Base-by-base conservation (phyloP, 805 yeast species). In the Suhomyces prunicola region DNA sequence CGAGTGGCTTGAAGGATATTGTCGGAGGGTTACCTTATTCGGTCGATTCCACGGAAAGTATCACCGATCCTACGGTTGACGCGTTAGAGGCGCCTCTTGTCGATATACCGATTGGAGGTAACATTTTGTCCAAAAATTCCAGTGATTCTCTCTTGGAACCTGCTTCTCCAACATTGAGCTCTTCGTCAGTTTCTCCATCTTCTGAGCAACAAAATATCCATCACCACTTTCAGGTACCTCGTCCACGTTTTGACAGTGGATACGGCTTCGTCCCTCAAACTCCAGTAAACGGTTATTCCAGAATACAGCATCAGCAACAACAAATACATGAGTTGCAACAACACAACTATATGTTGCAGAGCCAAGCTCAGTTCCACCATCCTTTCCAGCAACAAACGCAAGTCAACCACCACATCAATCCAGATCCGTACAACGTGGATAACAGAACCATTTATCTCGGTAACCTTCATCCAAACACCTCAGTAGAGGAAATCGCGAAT, bases 371-470 rank as follows among this genome's bases (percentile, higher is more conserved):
- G 5, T 48, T 29, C 22, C 13, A 31, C 15, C 48, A 44, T 39
- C 23, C 48, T 4, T 24, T 23, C 31, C 27, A 23, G 17, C 27
- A 42, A 17, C 31, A 23, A n/a, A 42, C 24, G 6, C 27, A 42
- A 4, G 31, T 12, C 9, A 41, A 45, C 47, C 49, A 45, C 15
- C 55, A 24, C 10, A 31, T 52, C 6, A 52, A 39, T 17, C 48
- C 48, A 0, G 76, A 69, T 45, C 64, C 73, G 3, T 60, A 58
- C 46, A 73, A 71, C 53, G 60, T 62, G n/a, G 75, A 76, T 12
- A 88, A 87, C 63, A 74, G 96, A 64, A 84, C 92, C 1, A 80
- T 88, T 15, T 87, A 83, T 62, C 71, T 88, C 44, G 88, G 89
- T 5, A 85, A 84, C 57, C 71, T 88, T 47, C 86, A 85, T 55